These are phyloP conservation scores for Pythium coloratum DNA, from an alignment of 352 stramenopile genomes.

Conservation along the genomic window DNA sequence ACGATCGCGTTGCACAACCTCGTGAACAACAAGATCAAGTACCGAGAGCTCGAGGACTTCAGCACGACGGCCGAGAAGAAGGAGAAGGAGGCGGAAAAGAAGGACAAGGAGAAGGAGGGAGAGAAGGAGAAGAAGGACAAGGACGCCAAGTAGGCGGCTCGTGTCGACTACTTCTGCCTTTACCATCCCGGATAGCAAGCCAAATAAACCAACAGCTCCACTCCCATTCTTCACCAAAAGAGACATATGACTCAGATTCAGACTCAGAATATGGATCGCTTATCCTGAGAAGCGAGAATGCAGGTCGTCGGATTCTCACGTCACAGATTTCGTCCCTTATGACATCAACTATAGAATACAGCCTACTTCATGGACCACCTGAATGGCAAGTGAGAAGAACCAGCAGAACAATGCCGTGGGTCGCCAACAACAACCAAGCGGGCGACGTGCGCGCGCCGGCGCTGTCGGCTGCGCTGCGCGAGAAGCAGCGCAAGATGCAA, in stretches of 20 bases:
- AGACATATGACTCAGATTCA: background rate
- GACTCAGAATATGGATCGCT: background rate
- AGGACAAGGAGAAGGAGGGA: slow-evolving; percentile 19
- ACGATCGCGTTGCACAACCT: slow-evolving; percentile 99
- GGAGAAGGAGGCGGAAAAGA: slow-evolving; percentile 56
- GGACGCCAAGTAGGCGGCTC: background rate
- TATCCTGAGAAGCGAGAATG: background rate
- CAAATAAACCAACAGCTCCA: slow-evolving; percentile 4
- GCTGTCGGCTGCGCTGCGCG: slow-evolving; percentile 53
- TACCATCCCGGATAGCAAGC: background rate
- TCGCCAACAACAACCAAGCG: slow-evolving; percentile 84
- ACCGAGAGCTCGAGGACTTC: slow-evolving; percentile 88
- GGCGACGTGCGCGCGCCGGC: slow-evolving; percentile 76
- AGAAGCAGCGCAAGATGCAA: slow-evolving; percentile 48
- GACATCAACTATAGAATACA: background rate
- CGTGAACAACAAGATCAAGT: slow-evolving; percentile 99
- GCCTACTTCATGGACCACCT: slow-evolving; percentile 16
- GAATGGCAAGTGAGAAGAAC: slow-evolving; percentile 4
- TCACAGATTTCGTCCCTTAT: background rate
- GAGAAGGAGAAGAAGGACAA: slow-evolving; percentile 17
- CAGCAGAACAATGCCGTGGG: slow-evolving; percentile 71
- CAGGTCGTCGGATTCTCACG: background rate
- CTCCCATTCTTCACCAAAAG: background rate
- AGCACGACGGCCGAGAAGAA: slow-evolving; percentile 65
- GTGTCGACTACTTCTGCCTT: background rate